Conservation (phyloP, 2,329 filamentous ascomycete genomes). For the Fusarium guadeloupense region DNA sequence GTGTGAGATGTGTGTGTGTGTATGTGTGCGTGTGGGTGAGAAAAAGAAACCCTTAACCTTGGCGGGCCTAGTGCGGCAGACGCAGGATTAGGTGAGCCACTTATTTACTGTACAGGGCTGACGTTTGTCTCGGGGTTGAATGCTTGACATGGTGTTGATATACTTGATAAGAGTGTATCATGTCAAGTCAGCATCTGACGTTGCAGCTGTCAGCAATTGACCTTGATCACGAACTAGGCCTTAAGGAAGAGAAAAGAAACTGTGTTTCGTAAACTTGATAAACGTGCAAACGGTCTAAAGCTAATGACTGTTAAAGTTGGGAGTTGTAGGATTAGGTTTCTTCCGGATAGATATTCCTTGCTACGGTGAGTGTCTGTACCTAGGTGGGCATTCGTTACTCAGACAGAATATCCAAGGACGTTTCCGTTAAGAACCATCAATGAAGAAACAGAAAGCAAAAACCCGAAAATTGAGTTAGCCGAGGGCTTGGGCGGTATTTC, state of each 20-base stretch:
- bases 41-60: neutral
- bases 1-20: neutral
- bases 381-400: too few relatives aligned
- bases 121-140: neutral
- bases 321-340: slow-evolving; percentile 6
- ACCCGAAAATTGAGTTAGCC: slow-evolving; percentile 1
- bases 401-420: slow-evolving; percentile 6
- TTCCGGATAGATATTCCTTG: too few relatives aligned
- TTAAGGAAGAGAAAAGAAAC: neutral
- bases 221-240: neutral
- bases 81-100: neutral
- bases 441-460: neutral
- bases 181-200: neutral
- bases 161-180: neutral
- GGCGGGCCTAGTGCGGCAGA: slow-evolving; percentile 1
- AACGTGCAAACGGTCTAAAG: slow-evolving; percentile 1
- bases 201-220: neutral
- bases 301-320: slow-evolving; percentile 6
- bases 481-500: slow-evolving; percentile 17
- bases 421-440: slow-evolving; percentile 3
- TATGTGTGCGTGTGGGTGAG: slow-evolving; percentile 1
- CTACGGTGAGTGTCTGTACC: too few relatives aligned
- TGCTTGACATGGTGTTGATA: too few relatives aligned
- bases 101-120: neutral
- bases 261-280: neutral